Conservation (phyloP, 2,329 filamentous ascomycete genomes). For the Fusarium sacchari region DNA sequence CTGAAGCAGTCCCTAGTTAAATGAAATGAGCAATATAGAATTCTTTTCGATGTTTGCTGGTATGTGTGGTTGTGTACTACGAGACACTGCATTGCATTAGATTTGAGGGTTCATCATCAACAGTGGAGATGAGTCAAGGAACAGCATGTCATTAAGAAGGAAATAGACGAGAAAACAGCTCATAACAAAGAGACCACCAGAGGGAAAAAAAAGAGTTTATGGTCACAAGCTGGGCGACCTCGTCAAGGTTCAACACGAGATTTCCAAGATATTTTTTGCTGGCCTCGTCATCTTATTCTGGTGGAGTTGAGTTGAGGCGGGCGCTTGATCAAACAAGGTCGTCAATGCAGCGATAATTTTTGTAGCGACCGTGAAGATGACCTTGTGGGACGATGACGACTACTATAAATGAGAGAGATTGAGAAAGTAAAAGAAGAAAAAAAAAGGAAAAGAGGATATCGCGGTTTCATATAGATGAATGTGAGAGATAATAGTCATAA, state of each 20-base stretch:
- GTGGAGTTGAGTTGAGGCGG: conserved; percentile 23
- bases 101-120: neutral
- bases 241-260: neutral
- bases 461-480: conserved; percentile 17
- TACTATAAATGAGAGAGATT: neutral
- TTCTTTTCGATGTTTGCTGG: conserved; percentile 18
- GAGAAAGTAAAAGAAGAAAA: neutral
- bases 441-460: neutral
- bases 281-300: conserved; percentile 4
- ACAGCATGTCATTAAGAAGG: neutral
- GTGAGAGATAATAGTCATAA: neutral
- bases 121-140: neutral
- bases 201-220: neutral
- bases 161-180: neutral
- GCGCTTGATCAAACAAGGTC: conserved; percentile 35
- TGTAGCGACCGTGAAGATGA: conserved; percentile 15
- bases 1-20: conserved; percentile 6
- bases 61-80: conserved; percentile 19
- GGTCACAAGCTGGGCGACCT: neutral
- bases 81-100: neutral
- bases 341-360: conserved; percentile 25
- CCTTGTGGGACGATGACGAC: conserved; percentile 34
- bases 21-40: conserved; percentile 1
- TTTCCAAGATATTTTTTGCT: conserved; percentile 1
- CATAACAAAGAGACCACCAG: neutral